phyloP scores from a whole-genome alignment of 305 asterid species.

The Stenogyne calaminthoides region DNA sequence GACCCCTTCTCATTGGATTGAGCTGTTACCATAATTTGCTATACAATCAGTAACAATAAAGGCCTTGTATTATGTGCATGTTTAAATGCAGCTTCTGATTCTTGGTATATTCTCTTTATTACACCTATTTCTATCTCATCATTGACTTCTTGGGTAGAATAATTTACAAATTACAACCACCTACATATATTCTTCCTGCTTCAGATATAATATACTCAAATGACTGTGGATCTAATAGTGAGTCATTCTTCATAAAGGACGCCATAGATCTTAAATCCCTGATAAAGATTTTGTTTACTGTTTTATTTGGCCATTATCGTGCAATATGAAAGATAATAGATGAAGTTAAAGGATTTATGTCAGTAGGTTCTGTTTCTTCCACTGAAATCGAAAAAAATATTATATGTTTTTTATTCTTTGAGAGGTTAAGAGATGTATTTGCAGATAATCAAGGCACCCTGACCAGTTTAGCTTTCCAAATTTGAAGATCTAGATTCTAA shows the following conservation, averaged over 20 bases:
- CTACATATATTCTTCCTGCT: slow-evolving; percentile 1
- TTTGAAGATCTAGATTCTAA: background rate
- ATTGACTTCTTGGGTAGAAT: slow-evolving; percentile 4
- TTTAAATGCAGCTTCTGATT: background rate
- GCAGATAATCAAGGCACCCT: slow-evolving; percentile 7
- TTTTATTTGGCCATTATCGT: slow-evolving; percentile 6
- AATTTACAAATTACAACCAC: slow-evolving; percentile 1
- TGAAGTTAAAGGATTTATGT: background rate
- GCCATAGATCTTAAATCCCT: slow-evolving; percentile 11
- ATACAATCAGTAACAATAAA: background rate
- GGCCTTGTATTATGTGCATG: slow-evolving; percentile 4
- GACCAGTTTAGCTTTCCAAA: slow-evolving; percentile 11
- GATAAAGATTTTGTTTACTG: slow-evolving; percentile 8
- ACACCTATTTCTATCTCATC: background rate
- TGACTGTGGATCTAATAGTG: background rate
- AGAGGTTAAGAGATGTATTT: background rate
- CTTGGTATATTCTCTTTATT: background rate
- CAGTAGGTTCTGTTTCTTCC: slow-evolving; percentile 9
- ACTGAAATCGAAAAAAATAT: background rate
- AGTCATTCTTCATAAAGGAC: slow-evolving; percentile 10
- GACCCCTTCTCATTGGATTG: background rate
- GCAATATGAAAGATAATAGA: slow-evolving; percentile 13
- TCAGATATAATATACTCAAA: slow-evolving; percentile 5
- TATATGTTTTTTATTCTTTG: background rate
- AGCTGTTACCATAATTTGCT: background rate